phyloP scores from a whole-genome alignment of 148 eudicot genomes.

The Cornus florida region DNA sequence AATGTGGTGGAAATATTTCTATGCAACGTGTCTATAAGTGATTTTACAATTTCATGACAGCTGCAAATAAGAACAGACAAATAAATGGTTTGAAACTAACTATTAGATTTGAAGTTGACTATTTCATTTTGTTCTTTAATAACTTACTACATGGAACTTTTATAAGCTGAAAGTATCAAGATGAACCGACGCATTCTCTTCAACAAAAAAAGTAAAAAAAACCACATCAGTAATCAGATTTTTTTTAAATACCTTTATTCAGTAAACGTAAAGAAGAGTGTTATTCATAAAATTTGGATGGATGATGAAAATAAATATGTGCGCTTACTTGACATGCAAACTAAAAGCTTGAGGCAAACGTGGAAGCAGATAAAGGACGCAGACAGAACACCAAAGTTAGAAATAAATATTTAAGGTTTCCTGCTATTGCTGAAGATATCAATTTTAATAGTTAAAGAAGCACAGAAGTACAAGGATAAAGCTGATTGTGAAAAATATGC shows the following conservation, averaged over 20 bases:
- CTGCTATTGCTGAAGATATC: background rate
- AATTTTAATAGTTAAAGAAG: too few relatives aligned
- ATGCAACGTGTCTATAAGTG: too few relatives aligned
- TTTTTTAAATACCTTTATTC: background rate
- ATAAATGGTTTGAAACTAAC: too few relatives aligned
- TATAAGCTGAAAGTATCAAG: background rate
- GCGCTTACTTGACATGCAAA: background rate
- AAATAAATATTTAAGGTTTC: background rate
- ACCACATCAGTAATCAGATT: background rate
- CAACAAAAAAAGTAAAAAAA: too few relatives aligned
- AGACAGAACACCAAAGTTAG: background rate
- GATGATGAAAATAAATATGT: background rate
- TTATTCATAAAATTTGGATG: background rate
- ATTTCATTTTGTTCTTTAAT: too few relatives aligned
- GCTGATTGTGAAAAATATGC: background rate
- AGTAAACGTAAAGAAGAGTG: too few relatives aligned
- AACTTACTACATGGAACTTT: too few relatives aligned
- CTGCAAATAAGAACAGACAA: too few relatives aligned
- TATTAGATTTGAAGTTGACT: too few relatives aligned
- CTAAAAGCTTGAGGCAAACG: background rate
- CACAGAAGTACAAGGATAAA: background rate
- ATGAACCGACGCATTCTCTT: background rate
- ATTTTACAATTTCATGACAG: too few relatives aligned
- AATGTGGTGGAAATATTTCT: too few relatives aligned
- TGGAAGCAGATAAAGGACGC: background rate